Base-by-base conservation (phyloP, 2,329 filamentous ascomycete genomes). In the Phialemonium atrogriseum region DNA sequence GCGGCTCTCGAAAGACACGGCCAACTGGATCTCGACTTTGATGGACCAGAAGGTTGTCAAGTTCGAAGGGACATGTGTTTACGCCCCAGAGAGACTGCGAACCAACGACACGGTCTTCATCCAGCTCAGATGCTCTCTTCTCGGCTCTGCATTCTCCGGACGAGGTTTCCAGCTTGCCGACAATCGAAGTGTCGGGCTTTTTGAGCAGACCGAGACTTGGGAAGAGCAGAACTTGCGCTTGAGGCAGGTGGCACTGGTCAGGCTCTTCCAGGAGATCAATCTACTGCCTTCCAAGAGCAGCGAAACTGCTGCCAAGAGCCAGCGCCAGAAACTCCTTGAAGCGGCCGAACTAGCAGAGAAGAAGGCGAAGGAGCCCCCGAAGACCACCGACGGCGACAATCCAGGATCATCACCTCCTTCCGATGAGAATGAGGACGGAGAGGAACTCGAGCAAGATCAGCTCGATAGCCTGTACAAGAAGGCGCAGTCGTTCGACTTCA, bases 71-170 rank as follows among this genome's bases (percentile, higher is more conserved):
- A 77, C 73, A 10, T 94, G 87, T 48, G 86, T 98, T 2, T 96
- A 84, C 54, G 84, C 84, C 0, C 88, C 88, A 0, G 89, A 96
- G 34, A 68, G 75, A 27, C 58, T 96, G 28, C 72, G 84, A 30
- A 91, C 88, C 7, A 94, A 94, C 48, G 91, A 98, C 47, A 96
- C 87, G 0, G 71, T 98, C n/a, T 94, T 89, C 46, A 56, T 98
- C 6, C 91, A 98, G 53, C 59, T 98, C 26, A 72, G 73, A 33
- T 91, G 83, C 49, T 94, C 71, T 34, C 55, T 98, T 23, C 65
- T 91, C 11, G 73, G 66, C 36, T 73, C 73, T 12, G 82, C 86
- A 0, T 96, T 98, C 47, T 70, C 80, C 30, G 68, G 65, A 25
- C 66, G 63, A 4, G 66, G 65, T 3, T 77, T 87, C 31, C 62